Evolutionary conservation across 2,329 filamentous ascomycete species (phyloP), one percentile per base, ranked within the genome.

Genomic region (Hypoxylon sp.): DNA sequence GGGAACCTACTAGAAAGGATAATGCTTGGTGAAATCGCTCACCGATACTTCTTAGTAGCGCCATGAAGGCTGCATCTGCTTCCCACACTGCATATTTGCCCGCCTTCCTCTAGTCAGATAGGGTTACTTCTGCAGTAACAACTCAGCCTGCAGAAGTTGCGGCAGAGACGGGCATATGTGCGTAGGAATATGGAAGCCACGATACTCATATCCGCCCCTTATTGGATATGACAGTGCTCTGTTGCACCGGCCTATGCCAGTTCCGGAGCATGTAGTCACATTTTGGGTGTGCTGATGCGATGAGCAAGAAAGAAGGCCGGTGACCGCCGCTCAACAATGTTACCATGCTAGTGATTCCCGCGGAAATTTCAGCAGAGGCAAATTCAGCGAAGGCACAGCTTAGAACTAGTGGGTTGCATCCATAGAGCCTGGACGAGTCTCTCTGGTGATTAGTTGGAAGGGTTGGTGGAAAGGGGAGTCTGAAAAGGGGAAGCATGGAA

Each of bases 61-160:
- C 27, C 40, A 44, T 58, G 20, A 14, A 4, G 22, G 49, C 49
- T 53, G 49, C 49, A 53, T 33, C 10, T 37, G n/a, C 6, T 13
- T 48, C 10, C 48, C 37, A 33, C 40, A 27, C 27, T 48, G 42
- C 55, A 58, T 58, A 58, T 25, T 40, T 40, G 25, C n/a, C 27
- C 40, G 27, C 11, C 27, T n/a, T 58, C 40, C 42, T 46, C 17
- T 58, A 27, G 10, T 40, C 50, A 20, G 7, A 17, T 25, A 40
- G 14, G 31, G 50, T 54, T 22, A 4, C 11, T 48, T 58, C 46
- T 69, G 54, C 66, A 69, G 35, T 59, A 31, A 56, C 17, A 61
- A 48, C 57, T 56, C 37, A 46, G 25, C 61, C 61, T 69, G 66
- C 62, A 66, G 61, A 22, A 58, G 8, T 50, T 17, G 7, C 14